Evolutionary conservation across 2,329 filamentous ascomycete genomes (phyloP), one percentile per base, ranked within the genome.

Genomic region (Sclerotinia subarctica): DNA sequence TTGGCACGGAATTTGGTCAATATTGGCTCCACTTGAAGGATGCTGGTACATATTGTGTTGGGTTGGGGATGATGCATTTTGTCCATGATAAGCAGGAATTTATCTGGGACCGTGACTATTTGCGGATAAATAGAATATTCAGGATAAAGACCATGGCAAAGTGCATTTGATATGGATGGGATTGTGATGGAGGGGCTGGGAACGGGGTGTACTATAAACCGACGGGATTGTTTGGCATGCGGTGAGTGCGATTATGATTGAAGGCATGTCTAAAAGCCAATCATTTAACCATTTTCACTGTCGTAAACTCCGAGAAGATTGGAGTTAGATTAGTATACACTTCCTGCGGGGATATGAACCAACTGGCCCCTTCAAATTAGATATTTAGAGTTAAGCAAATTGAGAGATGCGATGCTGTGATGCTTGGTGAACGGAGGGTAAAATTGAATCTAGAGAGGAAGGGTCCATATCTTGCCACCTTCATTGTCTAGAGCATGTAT

Each of bases 381-480:
- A 49, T 24, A 32, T 26, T 10, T n/a, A 29, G n/a, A 60, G 44
- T 49, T 15, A 7, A 38, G 38, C 19, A 15, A 15, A 13, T 6
- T 21, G 24, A 38, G 46, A 62, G 26, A 51, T 21, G 29, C 46
- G 7, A 19, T 24, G 46, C 46, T 46, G 21, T 51, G 19, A 49
- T 32, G 19, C 26, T 35, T 7, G 26, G 21, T 24, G 42, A 29
- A 24, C 21, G 26, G 19, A 49, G 24, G 42, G n/a, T 21, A 7
- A 49, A 35, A 62, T 38, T 7, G 46, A 51, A 51, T 3, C 24
- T 38, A 10, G 46, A 51, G 29, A 49, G 6, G 26, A 49, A 49
- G 29, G 24, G 58, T 47, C 58, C 46, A 62, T 46, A 62, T 62
- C 59, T 62, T 51, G 46, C 21, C 44, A 49, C 44, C 44, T 46